Conservation (phyloP, 2,329 filamentous ascomycete species). For the Coniella lustricola region DNA sequence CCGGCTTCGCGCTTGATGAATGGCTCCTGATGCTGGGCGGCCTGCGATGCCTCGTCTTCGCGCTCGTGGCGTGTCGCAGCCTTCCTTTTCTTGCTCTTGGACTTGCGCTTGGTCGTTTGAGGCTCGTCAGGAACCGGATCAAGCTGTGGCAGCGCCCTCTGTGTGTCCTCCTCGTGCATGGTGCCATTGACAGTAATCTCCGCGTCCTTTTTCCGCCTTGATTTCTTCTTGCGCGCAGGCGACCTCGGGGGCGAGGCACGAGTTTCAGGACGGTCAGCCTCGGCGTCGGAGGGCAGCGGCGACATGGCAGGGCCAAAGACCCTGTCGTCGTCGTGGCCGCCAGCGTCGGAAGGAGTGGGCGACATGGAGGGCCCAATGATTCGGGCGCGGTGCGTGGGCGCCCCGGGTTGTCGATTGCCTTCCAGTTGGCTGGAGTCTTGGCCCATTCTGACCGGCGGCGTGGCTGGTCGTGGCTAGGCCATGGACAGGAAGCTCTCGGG, state of each 20-base stretch:
- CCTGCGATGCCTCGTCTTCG: neutral
- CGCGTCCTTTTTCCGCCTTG: neutral
- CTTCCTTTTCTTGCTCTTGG: neutral
- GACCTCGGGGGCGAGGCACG: neutral
- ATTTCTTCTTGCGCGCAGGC: neutral
- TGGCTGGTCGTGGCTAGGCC: neutral
- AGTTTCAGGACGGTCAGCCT: neutral
- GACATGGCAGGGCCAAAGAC: neutral
- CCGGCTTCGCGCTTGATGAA: neutral
- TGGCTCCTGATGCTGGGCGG: neutral
- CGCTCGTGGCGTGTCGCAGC: neutral
- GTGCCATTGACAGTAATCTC: neutral
- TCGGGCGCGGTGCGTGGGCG: neutral
- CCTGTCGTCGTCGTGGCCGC: neutral
- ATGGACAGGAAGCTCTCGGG: neutral
- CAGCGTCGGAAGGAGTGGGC: neutral
- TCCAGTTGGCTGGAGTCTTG: conserved; percentile 4
- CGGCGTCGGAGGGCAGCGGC: neutral
- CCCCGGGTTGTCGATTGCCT: neutral
- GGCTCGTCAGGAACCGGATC: neutral
- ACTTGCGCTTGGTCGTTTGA: neutral
- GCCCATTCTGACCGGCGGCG: neutral
- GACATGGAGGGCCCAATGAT: conserved; percentile 11
- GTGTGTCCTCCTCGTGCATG: neutral
- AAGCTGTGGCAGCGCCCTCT: neutral